Conservation (phyloP, 1,139 yeast species). For the Groenewaldozyma auringiensis region DNA sequence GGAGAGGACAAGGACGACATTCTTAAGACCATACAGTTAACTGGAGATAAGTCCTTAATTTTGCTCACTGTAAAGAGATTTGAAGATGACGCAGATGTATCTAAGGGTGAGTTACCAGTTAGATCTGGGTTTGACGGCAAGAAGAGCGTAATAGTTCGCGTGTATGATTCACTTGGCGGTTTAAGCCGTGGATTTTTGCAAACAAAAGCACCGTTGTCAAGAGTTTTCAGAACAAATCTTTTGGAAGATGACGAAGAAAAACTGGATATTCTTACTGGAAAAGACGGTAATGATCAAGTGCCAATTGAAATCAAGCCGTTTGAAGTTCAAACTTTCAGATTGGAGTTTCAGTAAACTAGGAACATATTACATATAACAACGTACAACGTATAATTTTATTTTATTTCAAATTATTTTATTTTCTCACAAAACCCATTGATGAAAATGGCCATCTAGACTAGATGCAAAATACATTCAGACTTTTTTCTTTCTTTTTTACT, state of each 20-base stretch:
- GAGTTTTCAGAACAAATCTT: constrained; percentile 55
- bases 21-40: constrained; percentile 25
- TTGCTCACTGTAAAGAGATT: constrained; percentile 78
- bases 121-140: constrained; percentile 39
- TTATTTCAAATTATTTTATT: too few relatives aligned
- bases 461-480: too few relatives aligned
- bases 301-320: constrained; percentile 55
- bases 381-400: too few relatives aligned
- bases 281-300: constrained; percentile 30
- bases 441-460: too few relatives aligned
- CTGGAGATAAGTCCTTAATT: constrained; percentile 52
- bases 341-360: constrained; percentile 16
- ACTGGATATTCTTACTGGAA: constrained; percentile 27
- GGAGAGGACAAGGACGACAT: constrained; percentile 14
- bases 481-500: too few relatives aligned
- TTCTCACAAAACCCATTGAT: too few relatives aligned
- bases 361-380: too few relatives aligned
- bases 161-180: constrained; percentile 87
- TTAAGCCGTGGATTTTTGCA: constrained; percentile 44
- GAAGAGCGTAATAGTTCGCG: constrained; percentile 50
- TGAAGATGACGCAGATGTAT: constrained; percentile 63
- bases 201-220: constrained; percentile 37
- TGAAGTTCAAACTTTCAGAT: constrained; percentile 56
- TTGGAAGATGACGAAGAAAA: constrained; percentile 57
- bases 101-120: constrained; percentile 35